These are phyloP conservation scores for Eudorina sp. DNA, from an alignment of 139 green algal species.

Conservation along the genomic window DNA sequence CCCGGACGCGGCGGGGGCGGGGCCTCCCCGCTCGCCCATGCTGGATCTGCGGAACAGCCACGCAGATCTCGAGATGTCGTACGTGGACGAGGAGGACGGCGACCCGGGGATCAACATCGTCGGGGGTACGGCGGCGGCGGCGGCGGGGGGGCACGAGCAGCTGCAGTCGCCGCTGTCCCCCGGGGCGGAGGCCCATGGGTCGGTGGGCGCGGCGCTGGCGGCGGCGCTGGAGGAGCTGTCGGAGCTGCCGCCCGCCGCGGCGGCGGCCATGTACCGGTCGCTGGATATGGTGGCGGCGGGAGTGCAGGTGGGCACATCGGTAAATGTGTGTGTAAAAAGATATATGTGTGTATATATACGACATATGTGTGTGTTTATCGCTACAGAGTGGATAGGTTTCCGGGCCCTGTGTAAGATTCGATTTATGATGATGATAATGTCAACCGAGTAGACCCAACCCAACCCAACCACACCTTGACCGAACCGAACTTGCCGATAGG, in stretches of 20 bases:
- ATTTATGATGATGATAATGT: no score
- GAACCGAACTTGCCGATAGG: no score
- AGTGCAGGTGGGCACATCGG: slow-evolving; percentile 39
- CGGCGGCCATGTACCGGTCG: slow-evolving; percentile 35
- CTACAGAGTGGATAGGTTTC: no score
- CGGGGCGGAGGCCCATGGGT: neutral
- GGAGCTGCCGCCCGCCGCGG: slow-evolving; percentile 32
- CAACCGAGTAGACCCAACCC: no score
- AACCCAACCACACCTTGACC: no score
- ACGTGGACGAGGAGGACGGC: slow-evolving; percentile 8
- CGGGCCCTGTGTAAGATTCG: no score
- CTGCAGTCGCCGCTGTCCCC: neutral
- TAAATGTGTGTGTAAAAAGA: no score
- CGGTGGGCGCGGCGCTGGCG: neutral
- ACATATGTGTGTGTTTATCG: no score
- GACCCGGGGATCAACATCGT: neutral
- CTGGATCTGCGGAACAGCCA: slow-evolving; percentile 42
- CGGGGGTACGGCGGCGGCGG: neutral
- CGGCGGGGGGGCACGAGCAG: no score
- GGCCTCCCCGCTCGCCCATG: neutral
- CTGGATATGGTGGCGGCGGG: slow-evolving; percentile 18
- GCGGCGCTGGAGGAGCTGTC: slow-evolving; percentile 34
- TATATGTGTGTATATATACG: no score
- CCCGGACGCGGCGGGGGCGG: neutral
- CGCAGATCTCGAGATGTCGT: slow-evolving; percentile 40